Evolutionary conservation across 257 asterid genomes (phyloP).

Genomic region (Penstemon newberryi): DNA sequence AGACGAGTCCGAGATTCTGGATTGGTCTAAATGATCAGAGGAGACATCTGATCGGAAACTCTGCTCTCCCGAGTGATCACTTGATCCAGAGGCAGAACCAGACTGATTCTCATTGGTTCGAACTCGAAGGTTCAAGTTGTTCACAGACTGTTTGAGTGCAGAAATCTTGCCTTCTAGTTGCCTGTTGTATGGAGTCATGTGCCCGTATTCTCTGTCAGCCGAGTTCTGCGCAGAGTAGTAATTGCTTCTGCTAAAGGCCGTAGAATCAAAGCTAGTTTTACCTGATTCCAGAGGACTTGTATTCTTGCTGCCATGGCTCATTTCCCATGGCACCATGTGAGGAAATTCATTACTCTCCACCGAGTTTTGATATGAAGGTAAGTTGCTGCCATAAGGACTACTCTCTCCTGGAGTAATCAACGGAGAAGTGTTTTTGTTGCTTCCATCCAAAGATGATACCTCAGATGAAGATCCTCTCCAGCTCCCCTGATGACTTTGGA

Average conservation of each 20-base stretch:
- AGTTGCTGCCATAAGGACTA: slow-evolving; percentile 24
- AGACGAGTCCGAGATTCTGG: slow-evolving; percentile 30
- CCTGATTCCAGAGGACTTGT: slow-evolving; percentile 31
- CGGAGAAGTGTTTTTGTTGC: slow-evolving; percentile 34
- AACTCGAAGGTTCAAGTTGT: slow-evolving; percentile 32
- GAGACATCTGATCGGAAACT: slow-evolving; percentile 48
- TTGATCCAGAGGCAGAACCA: slow-evolving; percentile 32
- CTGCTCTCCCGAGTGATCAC: slow-evolving; percentile 31
- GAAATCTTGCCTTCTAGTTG: slow-evolving; percentile 32
- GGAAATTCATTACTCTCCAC: slow-evolving; percentile 25
- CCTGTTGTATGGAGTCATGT: slow-evolving; percentile 29
- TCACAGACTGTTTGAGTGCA: slow-evolving; percentile 26
- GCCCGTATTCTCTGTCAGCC: slow-evolving; percentile 25
- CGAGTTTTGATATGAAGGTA: slow-evolving; percentile 35
- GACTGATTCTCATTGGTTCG: slow-evolving; percentile 25
- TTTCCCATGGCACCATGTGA: slow-evolving; percentile 29
- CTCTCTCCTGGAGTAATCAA: slow-evolving; percentile 22
- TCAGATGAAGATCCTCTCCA: slow-evolving; percentile 46
- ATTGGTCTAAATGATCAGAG: slow-evolving; percentile 35
- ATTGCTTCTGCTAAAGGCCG: slow-evolving; percentile 32
- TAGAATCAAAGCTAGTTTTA: slow-evolving; percentile 38
- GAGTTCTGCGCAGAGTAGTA: slow-evolving; percentile 33
- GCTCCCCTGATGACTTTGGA: slow-evolving; percentile 53
- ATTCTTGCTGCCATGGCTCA: slow-evolving; percentile 21
- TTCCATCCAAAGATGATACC: slow-evolving; percentile 27